Conservation (phyloP, 495 filamentous ascomycete genomes). For the Aspergillus cavernicola region DNA sequence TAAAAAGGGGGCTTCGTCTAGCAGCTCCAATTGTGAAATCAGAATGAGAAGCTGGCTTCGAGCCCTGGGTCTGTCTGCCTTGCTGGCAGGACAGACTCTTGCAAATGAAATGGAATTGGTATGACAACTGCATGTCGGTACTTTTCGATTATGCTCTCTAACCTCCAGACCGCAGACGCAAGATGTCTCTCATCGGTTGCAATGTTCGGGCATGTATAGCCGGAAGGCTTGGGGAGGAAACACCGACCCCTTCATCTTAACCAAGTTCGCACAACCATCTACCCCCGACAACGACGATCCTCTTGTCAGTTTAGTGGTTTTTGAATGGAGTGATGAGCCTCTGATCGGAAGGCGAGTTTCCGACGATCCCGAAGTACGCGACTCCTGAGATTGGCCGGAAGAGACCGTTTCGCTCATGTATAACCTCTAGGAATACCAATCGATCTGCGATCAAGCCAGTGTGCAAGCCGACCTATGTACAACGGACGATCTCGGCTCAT, state of each 20-base stretch:
- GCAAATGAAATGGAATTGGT: constrained; percentile 64
- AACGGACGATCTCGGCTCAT: constrained; percentile 72
- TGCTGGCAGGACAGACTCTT: constrained; percentile 50
- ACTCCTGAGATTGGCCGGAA: neutral
- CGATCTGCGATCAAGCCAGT: constrained; percentile 68
- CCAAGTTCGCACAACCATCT: constrained; percentile 67
- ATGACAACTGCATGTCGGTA: constrained; percentile 20
- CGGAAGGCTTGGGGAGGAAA: constrained; percentile 83
- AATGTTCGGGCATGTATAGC: constrained; percentile 98
- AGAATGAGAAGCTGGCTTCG: constrained; percentile 54
- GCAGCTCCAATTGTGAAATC: constrained; percentile 25
- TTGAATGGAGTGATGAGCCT: constrained; percentile 85
- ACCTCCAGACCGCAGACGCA: constrained; percentile 53
- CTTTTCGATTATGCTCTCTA: constrained; percentile 8
- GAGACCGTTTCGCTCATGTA: constrained; percentile 15
- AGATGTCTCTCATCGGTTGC: constrained; percentile 70
- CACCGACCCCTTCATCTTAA: constrained; percentile 81
- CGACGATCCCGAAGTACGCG: constrained; percentile 32
- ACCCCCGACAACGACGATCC: constrained; percentile 59
- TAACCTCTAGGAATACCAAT: constrained; percentile 51
- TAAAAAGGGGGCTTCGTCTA: constrained; percentile 25
- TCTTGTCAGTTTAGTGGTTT: constrained; percentile 80
- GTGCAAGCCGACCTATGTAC: constrained; percentile 70
- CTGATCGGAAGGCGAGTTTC: constrained; percentile 60
- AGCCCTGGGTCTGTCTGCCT: constrained; percentile 46